Evolutionary conservation across 2,329 filamentous ascomycete species (phyloP).

Genomic region (Monilinia fructigena): DNA sequence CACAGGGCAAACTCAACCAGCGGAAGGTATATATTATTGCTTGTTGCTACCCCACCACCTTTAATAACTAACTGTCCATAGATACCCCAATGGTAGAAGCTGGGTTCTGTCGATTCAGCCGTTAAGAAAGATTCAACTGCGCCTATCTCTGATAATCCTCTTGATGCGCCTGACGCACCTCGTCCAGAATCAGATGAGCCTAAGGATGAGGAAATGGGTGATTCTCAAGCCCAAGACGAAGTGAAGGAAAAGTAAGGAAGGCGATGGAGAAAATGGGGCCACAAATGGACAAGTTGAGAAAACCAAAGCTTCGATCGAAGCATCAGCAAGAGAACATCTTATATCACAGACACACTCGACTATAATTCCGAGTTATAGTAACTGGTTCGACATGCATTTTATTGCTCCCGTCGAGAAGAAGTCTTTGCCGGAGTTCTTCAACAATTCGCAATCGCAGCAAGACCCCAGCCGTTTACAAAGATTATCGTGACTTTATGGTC

Average conservation of each 20-base stretch:
- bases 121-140: slow-evolving; percentile 61
- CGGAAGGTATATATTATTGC: slow-evolving; percentile 47
- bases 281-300: slow-evolving; percentile 57
- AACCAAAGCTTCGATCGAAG: slow-evolving; percentile 78
- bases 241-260: slow-evolving; percentile 49
- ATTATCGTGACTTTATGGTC: slow-evolving; percentile 99
- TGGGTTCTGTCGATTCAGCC: slow-evolving; percentile 44
- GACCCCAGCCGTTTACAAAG: slow-evolving; percentile 94
- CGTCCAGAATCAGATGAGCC: slow-evolving; percentile 59
- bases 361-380: slow-evolving; percentile 94
- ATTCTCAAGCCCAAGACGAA: slow-evolving; percentile 52
- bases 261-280: slow-evolving; percentile 47
- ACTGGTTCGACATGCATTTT: slow-evolving; percentile 97
- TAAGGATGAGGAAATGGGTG: slow-evolving; percentile 81
- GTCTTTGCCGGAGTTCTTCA: slow-evolving; percentile 96
- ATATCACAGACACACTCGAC: slow-evolving; percentile 93
- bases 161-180: slow-evolving; percentile 66
- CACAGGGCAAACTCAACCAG: slow-evolving; percentile 39
- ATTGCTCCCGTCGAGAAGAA: slow-evolving; percentile 92
- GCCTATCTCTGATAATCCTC: slow-evolving; percentile 59
- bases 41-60: slow-evolving; percentile 18
- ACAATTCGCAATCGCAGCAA: slow-evolving; percentile 96
- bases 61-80: slow-evolving; percentile 36
- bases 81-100: slow-evolving; percentile 65
- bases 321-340: slow-evolving; percentile 85